Conservation (phyloP, 805 yeast species). For the Candida krabiensis region DNA sequence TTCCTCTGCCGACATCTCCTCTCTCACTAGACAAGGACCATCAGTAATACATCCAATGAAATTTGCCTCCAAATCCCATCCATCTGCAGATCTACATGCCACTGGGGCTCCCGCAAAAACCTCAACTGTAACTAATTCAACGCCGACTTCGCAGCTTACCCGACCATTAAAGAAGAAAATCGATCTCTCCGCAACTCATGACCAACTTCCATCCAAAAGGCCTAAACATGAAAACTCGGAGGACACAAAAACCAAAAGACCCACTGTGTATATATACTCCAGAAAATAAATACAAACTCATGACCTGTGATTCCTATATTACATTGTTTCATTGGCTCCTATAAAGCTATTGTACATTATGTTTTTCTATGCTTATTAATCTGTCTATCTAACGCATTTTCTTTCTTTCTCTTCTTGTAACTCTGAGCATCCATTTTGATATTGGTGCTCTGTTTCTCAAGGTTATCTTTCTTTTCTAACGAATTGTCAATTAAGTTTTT, state of each 20-base stretch:
- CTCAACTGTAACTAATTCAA: no score
- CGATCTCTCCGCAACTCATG: conserved; percentile 1
- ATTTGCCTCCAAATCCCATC: background rate
- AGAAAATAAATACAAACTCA: conserved; percentile 1
- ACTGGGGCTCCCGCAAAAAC: no score
- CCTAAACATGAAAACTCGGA: background rate
- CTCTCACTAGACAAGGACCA: background rate
- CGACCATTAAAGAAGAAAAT: conserved; percentile 1
- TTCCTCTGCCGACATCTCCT: conserved; percentile 8
- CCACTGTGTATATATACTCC: conserved; percentile 13
- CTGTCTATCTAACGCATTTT: conserved; percentile 18
- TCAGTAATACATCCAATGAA: no score
- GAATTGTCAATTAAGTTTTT: conserved; percentile 27
- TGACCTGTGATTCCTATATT: no score
- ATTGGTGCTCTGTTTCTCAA: conserved; percentile 10
- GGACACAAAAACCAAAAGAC: conserved; percentile 9
- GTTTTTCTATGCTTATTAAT: conserved; percentile 13
- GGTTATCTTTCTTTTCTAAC: conserved; percentile 20
- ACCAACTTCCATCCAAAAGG: background rate
- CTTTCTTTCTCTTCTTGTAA: conserved; percentile 21
- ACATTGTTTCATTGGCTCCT: no score
- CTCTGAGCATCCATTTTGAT: conserved; percentile 16
- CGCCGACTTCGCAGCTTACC: no score
- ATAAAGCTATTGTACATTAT: no score
- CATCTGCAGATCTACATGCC: background rate